A percentile compares a stretch with the other conserved stretches of the same genome.
These are phyloP conservation scores for Coemansia sp. DNA, from an alignment of 192 early-diverging fungal species.

Conservation along the genomic window DNA sequence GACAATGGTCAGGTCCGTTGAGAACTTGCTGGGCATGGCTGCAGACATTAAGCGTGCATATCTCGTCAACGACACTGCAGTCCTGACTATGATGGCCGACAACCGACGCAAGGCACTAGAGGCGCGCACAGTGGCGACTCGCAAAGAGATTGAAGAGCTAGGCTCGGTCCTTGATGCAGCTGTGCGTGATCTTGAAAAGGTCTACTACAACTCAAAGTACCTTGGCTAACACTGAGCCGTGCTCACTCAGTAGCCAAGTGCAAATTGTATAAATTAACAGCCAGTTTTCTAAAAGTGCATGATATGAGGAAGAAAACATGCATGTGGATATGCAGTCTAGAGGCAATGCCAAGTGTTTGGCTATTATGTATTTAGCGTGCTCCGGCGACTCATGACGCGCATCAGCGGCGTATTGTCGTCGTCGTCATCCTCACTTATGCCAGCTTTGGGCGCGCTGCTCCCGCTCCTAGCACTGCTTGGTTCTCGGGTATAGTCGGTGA, in stretches of 20 bases:
- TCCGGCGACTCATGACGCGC: slow-evolving; percentile 18
- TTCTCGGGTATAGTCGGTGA: slow-evolving; percentile 26
- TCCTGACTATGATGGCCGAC: slow-evolving; percentile 34
- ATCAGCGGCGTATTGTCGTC: slow-evolving; percentile 44
- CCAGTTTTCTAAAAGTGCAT: not conserved
- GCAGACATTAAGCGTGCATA: slow-evolving; percentile 45
- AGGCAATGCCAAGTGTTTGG: not conserved
- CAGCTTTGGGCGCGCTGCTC: not conserved
- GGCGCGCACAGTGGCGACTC: slow-evolving; percentile 16
- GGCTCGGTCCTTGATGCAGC: slow-evolving; percentile 37
- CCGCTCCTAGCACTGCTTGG: not conserved
- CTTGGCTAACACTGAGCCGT: slow-evolving; percentile 4
- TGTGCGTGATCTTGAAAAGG: slow-evolving; percentile 46
- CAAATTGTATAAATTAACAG: slow-evolving; percentile 1
- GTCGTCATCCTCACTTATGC: slow-evolving; percentile 17
- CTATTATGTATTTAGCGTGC: slow-evolving; percentile 11
- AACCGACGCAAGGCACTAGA: slow-evolving; percentile 31
- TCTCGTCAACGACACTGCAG: slow-evolving; percentile 44
- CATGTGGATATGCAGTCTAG: not conserved
- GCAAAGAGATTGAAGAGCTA: slow-evolving; percentile 30
- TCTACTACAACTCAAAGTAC: slow-evolving; percentile 50
- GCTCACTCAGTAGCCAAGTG: not conserved
- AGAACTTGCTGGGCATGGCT: slow-evolving; percentile 50
- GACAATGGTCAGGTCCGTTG: slow-evolving; percentile 50
- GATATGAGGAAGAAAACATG: too few species aligned